Evolutionary conservation across 352 stramenopile species (phyloP).

Genomic region (Phytophthora citricola): DNA sequence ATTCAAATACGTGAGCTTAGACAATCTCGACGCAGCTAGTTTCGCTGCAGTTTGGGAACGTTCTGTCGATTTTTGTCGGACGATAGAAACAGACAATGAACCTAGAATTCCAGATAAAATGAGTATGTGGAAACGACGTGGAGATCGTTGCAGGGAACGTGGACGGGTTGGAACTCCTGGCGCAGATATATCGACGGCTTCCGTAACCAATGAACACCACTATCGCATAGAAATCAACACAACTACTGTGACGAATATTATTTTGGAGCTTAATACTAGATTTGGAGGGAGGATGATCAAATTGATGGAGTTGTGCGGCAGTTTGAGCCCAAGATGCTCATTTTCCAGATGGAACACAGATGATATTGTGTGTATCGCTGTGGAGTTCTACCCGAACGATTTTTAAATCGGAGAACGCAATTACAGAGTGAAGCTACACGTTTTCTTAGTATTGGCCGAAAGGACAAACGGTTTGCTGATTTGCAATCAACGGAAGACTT

Average conservation of each 20-base stretch:
- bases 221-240: neutral
- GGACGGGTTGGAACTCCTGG: neutral
- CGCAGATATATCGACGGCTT: neutral
- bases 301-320: neutral
- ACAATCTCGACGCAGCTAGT: neutral
- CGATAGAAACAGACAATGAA: neutral
- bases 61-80: neutral
- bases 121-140: slow-evolving; percentile 1
- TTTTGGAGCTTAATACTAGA: neutral
- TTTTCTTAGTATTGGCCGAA: neutral
- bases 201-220: slow-evolving; percentile 1
- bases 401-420: neutral
- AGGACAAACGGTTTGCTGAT: neutral
- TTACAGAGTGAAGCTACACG: neutral
- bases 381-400: neutral
- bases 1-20: neutral
- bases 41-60: slow-evolving; percentile 1
- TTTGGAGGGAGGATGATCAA: neutral
- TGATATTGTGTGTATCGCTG: neutral
- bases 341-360: neutral
- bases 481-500: neutral
- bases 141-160: neutral
- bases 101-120: neutral
- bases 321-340: neutral
- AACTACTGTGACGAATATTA: neutral